A percentile compares a stretch with the other conserved stretches of the same genome.
Evolutionary conservation across 2,329 filamentous ascomycete species (phyloP).

Genomic region (Pyricularia pennisetigena): DNA sequence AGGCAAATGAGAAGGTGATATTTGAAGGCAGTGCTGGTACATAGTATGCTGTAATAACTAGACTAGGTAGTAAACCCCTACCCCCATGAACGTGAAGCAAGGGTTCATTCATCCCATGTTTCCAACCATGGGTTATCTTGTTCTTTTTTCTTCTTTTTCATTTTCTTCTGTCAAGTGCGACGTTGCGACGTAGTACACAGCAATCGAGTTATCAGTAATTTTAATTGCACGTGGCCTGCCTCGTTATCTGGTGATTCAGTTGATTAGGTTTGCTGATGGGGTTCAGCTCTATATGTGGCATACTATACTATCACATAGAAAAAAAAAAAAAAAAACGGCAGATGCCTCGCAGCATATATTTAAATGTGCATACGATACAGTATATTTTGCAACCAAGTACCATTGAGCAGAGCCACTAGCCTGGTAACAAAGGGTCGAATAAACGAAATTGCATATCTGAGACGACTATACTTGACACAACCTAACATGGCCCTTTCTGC

Average conservation of each 20-base stretch:
- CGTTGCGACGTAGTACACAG: background rate
- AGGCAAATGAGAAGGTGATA: background rate
- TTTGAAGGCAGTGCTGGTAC: background rate
- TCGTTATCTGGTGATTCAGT: background rate
- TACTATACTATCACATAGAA: too few relatives aligned
- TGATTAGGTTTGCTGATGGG: background rate
- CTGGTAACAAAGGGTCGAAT: background rate
- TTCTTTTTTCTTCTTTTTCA: background rate
- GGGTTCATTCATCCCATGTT: background rate
- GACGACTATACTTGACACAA: background rate
- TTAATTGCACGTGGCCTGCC: background rate
- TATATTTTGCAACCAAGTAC: too few relatives aligned
- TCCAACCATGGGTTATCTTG: background rate
- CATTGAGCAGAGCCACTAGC: too few relatives aligned
- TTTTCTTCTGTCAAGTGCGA: background rate
- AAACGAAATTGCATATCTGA: background rate
- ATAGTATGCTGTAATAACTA: too few relatives aligned
- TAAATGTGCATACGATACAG: background rate
- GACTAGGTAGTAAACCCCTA: background rate
- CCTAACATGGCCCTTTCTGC: background rate
- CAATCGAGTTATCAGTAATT: background rate
- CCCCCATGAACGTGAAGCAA: background rate
- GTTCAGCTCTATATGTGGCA: too few relatives aligned
- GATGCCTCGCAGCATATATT: too few relatives aligned
- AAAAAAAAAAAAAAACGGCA: too few relatives aligned